Base-by-base conservation (phyloP, 495 filamentous ascomycete genomes). In the Aspergillus heteromorphus region DNA sequence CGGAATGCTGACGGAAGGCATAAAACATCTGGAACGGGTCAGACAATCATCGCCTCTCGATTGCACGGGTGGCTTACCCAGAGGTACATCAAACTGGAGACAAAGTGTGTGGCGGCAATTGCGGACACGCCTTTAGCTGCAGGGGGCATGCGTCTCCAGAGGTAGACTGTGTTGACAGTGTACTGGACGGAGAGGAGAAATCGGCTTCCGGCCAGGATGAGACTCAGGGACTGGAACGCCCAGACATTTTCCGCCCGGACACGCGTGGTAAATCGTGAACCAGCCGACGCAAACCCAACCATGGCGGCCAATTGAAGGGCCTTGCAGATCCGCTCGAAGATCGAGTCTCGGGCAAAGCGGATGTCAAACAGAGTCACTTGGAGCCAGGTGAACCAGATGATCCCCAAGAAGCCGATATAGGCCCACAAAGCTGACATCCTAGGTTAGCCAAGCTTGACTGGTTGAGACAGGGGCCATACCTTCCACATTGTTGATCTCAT, bases 301-400 rank as follows among this genome's bases (percentile, higher is more conserved):
- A 87, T 86, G 36, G 75, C 75, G 9, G 73, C 81, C 31, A 89
- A 75, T 60, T 87, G 83, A 21, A 83, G 51, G 7, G 77, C 77
- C 63, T 88, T 87, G 65, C 80, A 84, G 18, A 75, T 59, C 25
- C 86, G 75, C 53, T 86, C 83, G 61, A 83, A 85, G 53, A 87
- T 71, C n/a, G 76, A 82, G 62, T 89, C 86, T 50, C 77, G 68
- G 11, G 78, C 79, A 67, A 88, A 88, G 1, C 86, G 83, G 29
- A 88, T 77, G 60, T 89, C 86, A 65, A 82, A 83, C 18, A 88
- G 73, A 11, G 79, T 80, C 23, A 84, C 81, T 65, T 87, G 82
- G 25, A 85, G 71, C 86, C 86, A 89, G 31, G 84, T 87, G 50
- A 84, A 82, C 86, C 86, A 89, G 11, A 89, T 75, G 41, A 88